Evolutionary conservation across 140 eudicot genomes (phyloP).

Genomic region (Senecio squalidus): DNA sequence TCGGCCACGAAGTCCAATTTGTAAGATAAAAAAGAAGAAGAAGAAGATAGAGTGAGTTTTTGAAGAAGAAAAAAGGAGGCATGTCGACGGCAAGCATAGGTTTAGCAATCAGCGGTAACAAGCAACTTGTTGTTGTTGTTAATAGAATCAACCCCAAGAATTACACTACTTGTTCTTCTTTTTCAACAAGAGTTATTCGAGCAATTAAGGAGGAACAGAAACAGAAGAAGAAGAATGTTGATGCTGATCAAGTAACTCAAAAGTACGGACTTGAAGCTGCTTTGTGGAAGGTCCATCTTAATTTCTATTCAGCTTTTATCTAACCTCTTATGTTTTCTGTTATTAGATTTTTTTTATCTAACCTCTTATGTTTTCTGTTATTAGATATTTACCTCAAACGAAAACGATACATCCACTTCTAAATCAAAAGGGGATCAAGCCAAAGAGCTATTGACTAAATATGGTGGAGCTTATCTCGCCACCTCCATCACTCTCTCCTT

Average conservation of each 20-base stretch:
- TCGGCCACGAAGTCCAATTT: too few relatives aligned
- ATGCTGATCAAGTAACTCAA: constrained; percentile 52
- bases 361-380: neutral
- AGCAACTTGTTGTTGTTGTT: too few relatives aligned
- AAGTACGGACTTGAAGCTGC: constrained; percentile 95
- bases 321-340: neutral
- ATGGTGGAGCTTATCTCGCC: constrained; percentile 97
- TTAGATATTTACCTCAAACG: constrained; percentile 86
- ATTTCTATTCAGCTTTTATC: neutral
- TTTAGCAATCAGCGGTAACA: too few relatives aligned
- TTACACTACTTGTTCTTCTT: too few relatives aligned
- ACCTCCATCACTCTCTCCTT: constrained; percentile 93
- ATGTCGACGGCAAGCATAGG: too few relatives aligned
- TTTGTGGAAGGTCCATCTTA: constrained; percentile 68
- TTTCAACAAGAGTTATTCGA: constrained; percentile 33
- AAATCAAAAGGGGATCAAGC: constrained; percentile 90
- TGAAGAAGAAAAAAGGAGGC: too few relatives aligned
- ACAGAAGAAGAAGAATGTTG: constrained; percentile 10
- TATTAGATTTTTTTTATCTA: constrained; percentile 49
- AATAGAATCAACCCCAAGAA: too few relatives aligned
- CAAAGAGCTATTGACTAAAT: constrained; percentile 82
- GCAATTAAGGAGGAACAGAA: constrained; percentile 69
- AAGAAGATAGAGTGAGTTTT: too few relatives aligned
- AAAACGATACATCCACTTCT: constrained; percentile 25
- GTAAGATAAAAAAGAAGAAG: too few relatives aligned